Percentiles rank a stretch among this genome's conserved stretches.
Evolutionary conservation across 306 rosid genomes (phyloP).

Genomic region (Vigna reflexopilosa): DNA sequence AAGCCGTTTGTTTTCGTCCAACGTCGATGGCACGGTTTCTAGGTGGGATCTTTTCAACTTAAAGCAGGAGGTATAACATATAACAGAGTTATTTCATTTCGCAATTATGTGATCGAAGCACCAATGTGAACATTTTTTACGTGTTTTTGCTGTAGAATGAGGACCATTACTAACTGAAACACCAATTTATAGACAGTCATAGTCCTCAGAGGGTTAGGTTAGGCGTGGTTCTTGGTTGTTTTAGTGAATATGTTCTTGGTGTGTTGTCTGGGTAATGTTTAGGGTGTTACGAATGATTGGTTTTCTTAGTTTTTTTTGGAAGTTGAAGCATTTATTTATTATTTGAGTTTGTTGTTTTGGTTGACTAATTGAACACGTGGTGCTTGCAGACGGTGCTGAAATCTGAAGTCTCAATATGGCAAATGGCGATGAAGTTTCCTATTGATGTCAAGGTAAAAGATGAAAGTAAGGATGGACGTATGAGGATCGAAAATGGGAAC

Average conservation of each 20-base stretch:
- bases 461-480: conserved; percentile 24
- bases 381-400: conserved; percentile 66
- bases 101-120: background rate
- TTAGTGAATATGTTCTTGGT: background rate
- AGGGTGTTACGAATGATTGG: background rate
- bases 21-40: conserved; percentile 79
- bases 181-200: background rate
- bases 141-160: background rate
- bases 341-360: background rate
- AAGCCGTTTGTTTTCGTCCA: conserved; percentile 80
- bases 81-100: background rate
- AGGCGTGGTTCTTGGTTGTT: background rate
- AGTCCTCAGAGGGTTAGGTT: background rate
- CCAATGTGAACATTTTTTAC: background rate
- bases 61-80: conserved; percentile 71
- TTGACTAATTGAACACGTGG: background rate
- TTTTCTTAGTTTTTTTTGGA: background rate
- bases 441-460: conserved; percentile 28
- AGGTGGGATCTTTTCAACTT: conserved; percentile 85
- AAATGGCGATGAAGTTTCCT: conserved; percentile 73
- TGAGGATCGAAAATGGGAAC: conserved; percentile 62
- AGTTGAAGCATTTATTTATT: too few relatives aligned
- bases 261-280: background rate
- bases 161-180: background rate
- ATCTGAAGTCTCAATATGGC: conserved; percentile 82